Evolutionary conservation across 2,329 filamentous ascomycete genomes (phyloP).

Genomic region (Thielaviopsis populi): DNA sequence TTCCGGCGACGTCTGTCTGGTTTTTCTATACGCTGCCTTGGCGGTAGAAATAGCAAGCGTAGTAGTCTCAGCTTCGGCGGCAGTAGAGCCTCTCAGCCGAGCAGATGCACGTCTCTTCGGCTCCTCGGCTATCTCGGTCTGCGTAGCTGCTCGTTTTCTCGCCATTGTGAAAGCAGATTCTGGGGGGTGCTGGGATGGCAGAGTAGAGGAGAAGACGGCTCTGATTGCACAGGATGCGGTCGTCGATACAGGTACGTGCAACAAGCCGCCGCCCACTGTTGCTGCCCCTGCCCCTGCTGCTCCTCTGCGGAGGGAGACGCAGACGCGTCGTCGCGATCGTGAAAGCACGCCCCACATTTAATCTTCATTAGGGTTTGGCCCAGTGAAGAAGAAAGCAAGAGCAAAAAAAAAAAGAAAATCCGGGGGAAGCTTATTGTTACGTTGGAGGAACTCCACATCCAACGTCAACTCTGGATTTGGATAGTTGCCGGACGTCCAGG

Average conservation of each 20-base stretch:
- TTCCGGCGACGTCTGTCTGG: neutral
- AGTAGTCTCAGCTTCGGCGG: neutral
- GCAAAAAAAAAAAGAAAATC: neutral
- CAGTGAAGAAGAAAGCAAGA: neutral
- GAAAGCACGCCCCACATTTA: neutral
- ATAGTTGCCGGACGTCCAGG: neutral
- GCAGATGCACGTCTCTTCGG: slow-evolving; percentile 14
- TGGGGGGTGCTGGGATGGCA: neutral
- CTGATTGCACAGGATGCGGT: neutral
- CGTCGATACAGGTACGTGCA: neutral
- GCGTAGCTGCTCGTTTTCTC: slow-evolving; percentile 11
- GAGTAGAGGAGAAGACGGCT: neutral
- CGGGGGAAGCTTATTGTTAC: neutral
- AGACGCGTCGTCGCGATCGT: neutral
- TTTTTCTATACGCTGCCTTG: neutral
- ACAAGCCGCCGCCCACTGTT: too few relatives aligned
- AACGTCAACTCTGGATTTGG: neutral
- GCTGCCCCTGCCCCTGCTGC: too few relatives aligned
- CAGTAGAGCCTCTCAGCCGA: slow-evolving; percentile 4
- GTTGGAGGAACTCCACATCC: neutral
- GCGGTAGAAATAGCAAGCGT: neutral
- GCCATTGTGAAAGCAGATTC: neutral
- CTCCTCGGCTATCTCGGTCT: neutral
- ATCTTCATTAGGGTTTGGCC: neutral
- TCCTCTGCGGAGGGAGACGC: neutral